Base-by-base conservation (phyloP, 371 early-diverging fungal species). In the Mucor piriformis region DNA sequence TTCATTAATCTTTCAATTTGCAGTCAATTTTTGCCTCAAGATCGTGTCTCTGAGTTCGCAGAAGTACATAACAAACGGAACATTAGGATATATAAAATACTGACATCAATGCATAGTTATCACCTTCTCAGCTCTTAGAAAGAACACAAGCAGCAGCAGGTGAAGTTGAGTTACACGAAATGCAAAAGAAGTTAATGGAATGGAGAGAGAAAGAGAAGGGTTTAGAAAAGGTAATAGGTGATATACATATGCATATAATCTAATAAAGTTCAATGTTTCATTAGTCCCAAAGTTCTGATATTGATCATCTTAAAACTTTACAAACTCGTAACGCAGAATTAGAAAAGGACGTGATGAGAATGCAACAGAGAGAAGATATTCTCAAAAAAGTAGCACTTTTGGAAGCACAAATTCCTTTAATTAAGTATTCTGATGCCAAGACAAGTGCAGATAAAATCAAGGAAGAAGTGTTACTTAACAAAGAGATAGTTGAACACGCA, bases 1-100 rank as follows among this genome's bases (percentile, higher is more conserved):
- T 35, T 13, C 29, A 29, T 34, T 32, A 16, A 29, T 20, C 16
- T 5, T 46, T 21, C n/a, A 15, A n/a, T n/a, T 55, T 6, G 5
- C 61, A 93, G 94, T 69, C 97, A 97, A 73, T 97, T 97, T 58
- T 77, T 98, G 50, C 97, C 98, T 18, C 98, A 98, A 72, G 98
- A 98, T 73, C 83, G 88, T 57, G 97, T 98, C 1, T 83, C 89
- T 12, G 95, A 93, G 63, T 97, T 98, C 65, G 94, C 97, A 3
- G 88, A 92, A 76, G 83, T 87, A 75, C 33, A 18, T 3, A n/a
- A 15, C 21, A 5, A 12, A 10, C 3, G 13, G 0, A 34, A 23
- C 6, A 11, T 4, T 4, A 13, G 12, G 32, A 42, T 42, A n/a
- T 20, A 18, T n/a, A 23, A 20, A n/a, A 16, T 4, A 34, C 29